Conservation (phyloP, 805 yeast species). For the Suhomyces sp. region DNA sequence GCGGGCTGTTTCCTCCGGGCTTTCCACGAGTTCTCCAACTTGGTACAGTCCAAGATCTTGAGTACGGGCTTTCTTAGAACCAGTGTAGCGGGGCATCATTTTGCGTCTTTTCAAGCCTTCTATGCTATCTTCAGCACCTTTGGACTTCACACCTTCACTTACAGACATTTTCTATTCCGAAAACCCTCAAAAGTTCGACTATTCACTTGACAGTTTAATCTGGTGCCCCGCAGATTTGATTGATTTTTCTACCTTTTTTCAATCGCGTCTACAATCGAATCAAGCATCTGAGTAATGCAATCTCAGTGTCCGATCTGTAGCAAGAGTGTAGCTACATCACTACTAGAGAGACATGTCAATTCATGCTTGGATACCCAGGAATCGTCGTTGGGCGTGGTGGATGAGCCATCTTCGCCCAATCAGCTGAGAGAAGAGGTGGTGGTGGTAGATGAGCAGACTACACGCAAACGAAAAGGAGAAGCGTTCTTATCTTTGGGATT, state of each 20-base stretch:
- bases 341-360: constrained; percentile 41
- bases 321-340: constrained; percentile 17
- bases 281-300: constrained; percentile 2
- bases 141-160: not conserved
- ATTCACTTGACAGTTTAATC: not conserved
- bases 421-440: constrained; percentile 4
- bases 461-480: constrained; percentile 14
- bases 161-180: not conserved
- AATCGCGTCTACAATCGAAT: not conserved
- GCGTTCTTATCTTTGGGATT: constrained; percentile 37
- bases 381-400: not conserved
- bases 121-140: not conserved
- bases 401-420: not conserved
- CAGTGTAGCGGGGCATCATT: not conserved
- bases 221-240: not conserved
- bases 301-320: constrained; percentile 37
- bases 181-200: not conserved
- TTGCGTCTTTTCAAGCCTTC: not conserved
- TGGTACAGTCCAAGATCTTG: not conserved
- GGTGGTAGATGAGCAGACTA: constrained; percentile 5
- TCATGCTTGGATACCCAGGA: constrained; percentile 36
- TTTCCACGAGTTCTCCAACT: constrained; percentile 5
- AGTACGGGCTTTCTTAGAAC: not conserved
- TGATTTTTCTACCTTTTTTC: not conserved
- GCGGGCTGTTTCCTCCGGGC: constrained; percentile 29